phyloP scores from a whole-genome alignment of 2,329 filamentous ascomycete species.

The Cladosporium sp. region DNA sequence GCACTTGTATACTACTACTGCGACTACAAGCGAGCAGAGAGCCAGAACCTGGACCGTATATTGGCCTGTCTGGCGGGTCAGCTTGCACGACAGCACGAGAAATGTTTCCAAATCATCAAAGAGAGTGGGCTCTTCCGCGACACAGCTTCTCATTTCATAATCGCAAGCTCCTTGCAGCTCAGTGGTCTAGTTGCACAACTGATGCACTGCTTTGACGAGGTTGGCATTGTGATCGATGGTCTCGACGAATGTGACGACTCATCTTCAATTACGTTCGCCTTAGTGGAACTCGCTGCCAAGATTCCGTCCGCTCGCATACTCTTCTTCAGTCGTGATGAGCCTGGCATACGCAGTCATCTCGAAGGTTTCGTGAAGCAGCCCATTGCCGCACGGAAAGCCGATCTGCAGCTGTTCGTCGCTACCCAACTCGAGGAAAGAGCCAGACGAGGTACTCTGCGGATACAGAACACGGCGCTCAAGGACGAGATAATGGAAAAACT shows the following conservation, averaged over 20 bases:
- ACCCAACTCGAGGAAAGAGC: not conserved
- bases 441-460: not conserved
- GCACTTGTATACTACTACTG: not conserved
- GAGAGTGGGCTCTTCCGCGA: not conserved
- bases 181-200: not conserved
- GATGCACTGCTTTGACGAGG: not conserved
- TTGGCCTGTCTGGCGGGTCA: not conserved
- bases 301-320: not conserved
- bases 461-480: not conserved
- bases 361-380: not conserved
- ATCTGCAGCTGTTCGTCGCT: not conserved
- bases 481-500: conserved; percentile 1
- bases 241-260: conserved; percentile 1
- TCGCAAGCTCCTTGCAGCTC: not conserved
- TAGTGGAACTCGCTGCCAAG: not conserved
- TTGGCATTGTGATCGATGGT: not conserved
- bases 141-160: not conserved
- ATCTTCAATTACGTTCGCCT: not conserved
- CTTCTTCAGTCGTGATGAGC: not conserved
- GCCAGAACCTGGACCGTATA: not conserved
- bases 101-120: not conserved
- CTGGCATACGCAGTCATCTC: not conserved
- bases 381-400: not conserved
- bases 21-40: not conserved
- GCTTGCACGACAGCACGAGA: not conserved